These are phyloP conservation scores for Calonectria hawksworthii DNA, from an alignment of 2,329 filamentous ascomycete species.

Conservation along the genomic window DNA sequence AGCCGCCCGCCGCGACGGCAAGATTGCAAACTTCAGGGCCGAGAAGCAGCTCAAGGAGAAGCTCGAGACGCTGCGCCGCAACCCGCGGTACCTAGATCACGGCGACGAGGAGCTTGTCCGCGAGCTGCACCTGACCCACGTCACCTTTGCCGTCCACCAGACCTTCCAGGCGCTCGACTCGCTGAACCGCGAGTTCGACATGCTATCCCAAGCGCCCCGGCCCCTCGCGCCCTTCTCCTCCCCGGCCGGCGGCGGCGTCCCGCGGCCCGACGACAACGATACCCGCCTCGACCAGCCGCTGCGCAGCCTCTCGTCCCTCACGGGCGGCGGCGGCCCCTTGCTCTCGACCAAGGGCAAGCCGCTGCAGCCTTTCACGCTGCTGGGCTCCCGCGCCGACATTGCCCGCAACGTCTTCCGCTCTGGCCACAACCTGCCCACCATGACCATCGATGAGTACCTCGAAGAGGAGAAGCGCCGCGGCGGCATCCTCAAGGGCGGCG, in stretches of 20 bases:
- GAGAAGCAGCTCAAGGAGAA: conserved; percentile 89
- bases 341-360: conserved; percentile 86
- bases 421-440: conserved; percentile 94
- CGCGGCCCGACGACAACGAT: conserved; percentile 64
- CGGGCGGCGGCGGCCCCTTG: conserved; percentile 79
- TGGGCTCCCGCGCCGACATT: conserved; percentile 82
- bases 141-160: conserved; percentile 81
- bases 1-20: conserved; percentile 80
- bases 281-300: conserved; percentile 80
- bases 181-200: conserved; percentile 85
- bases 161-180: conserved; percentile 91
- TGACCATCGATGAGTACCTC: conserved; percentile 98
- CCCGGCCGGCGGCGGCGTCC: conserved; percentile 59
- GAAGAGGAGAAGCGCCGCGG: conserved; percentile 89
- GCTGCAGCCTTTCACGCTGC: conserved; percentile 89
- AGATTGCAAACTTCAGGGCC: conserved; percentile 86
- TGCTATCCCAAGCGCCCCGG: conserved; percentile 81
- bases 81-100: conserved; percentile 67
- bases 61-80: conserved; percentile 71
- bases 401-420: conserved; percentile 87
- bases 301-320: conserved; percentile 63
- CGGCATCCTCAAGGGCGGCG: conserved; percentile 92
- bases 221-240: conserved; percentile 61
- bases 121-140: conserved; percentile 81
- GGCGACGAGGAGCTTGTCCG: conserved; percentile 90